Base-by-base conservation (phyloP, 2,329 filamentous ascomycete species). In the Coniella lustricola region DNA sequence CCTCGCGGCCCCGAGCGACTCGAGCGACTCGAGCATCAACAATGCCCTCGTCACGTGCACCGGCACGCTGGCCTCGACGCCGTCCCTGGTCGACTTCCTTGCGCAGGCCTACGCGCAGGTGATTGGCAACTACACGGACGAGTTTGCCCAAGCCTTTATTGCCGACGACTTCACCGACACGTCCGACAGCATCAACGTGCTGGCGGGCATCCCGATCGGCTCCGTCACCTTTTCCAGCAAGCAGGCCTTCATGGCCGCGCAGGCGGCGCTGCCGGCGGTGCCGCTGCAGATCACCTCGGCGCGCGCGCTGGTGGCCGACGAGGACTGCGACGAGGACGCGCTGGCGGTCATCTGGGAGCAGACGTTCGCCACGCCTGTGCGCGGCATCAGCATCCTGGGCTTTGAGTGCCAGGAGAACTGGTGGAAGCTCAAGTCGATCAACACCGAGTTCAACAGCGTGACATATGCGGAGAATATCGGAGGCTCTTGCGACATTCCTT, bases 401-500 rank as follows among this genome's bases (percentile, higher is more conserved):
- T 54, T 57, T 2, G 21, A 40, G n/a, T 50, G 44, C 21, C 53
- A 56, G 22, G 50, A 51, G 2, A 56, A 47, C 10, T 51, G 50
- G 25, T 67, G 62, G 62, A 59, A 59, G 55, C 54, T 67, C 46
- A 52, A 56, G 44, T 56, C 41, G 40, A 46, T 66, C 9, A 60
- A 60, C 38, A 62, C 59, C 36, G 65, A 67, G 57, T 66, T 65
- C 54, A 66, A 67, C 57, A 59, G 50, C 48, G 38, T 61, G 13
- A 56, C 55, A 10, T 62, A 61, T 37, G 31, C 55, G n/a, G 9
- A 49, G 13, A 49, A 62, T 46, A 55, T 59, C 3, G 59, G 59
- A 14, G 61, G 61, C 0, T 50, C 17, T 14, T 56, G 50, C 33
- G n/a, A n/a, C 9, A 9, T 14, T 14, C 20, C 42, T 8, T 51